These are phyloP conservation scores for Cordyceps sp. DNA, from an alignment of 2,329 filamentous ascomycete species.

Conservation along the genomic window DNA sequence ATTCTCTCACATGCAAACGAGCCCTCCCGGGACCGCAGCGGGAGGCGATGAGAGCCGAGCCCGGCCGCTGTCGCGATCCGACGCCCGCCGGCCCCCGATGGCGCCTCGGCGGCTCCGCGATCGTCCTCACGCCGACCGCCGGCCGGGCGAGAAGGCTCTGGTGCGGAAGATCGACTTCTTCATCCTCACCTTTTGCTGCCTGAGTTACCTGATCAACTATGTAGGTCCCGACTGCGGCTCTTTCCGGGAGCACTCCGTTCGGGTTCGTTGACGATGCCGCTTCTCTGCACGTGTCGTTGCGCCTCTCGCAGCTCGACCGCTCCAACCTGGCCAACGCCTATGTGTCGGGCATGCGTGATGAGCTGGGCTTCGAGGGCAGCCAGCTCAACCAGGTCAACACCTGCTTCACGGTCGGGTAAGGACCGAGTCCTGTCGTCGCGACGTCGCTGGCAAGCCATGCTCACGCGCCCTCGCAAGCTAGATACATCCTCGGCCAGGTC, in stretches of 20 bases:
- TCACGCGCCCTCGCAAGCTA: not conserved
- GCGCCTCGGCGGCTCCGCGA: constrained; percentile 10
- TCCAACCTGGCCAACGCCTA: constrained; percentile 21
- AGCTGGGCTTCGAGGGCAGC: constrained; percentile 27
- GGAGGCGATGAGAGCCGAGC: too few relatives aligned
- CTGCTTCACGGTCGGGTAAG: constrained; percentile 19
- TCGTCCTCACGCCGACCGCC: constrained; percentile 17
- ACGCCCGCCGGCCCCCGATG: too few relatives aligned
- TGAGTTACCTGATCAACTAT: constrained; percentile 39
- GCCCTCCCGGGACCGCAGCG: too few relatives aligned
- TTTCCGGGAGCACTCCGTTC: too few relatives aligned
- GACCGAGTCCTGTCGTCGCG: too few relatives aligned
- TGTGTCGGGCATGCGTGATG: constrained; percentile 29
- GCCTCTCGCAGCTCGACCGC: constrained; percentile 15
- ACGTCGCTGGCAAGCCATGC: not conserved
- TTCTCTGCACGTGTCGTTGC: not conserved
- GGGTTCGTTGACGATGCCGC: too few relatives aligned
- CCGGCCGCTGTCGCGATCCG: too few relatives aligned
- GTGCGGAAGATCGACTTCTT: constrained; percentile 47
- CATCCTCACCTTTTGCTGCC: constrained; percentile 45
- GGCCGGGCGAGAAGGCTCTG: constrained; percentile 24
- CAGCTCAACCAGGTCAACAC: constrained; percentile 21
- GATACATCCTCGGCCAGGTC: constrained; percentile 38
- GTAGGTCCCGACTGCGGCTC: constrained; percentile 19
- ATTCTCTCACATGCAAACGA: too few relatives aligned